Percentiles rank a stretch among this genome's conserved stretches.
Conservation (phyloP, 306 rosid species). For the Castanea mollissima region DNA sequence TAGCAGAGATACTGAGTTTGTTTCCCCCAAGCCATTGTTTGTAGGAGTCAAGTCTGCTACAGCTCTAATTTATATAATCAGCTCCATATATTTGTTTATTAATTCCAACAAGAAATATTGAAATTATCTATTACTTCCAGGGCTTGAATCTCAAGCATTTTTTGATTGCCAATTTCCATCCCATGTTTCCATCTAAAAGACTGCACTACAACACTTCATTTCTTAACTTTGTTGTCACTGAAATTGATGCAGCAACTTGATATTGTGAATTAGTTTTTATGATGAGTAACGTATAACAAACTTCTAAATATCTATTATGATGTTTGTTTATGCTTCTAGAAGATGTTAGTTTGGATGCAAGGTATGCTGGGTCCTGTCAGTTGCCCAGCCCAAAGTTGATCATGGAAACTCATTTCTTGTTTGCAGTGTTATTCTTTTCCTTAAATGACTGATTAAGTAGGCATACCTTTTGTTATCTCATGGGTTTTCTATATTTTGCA, state of each 20-base stretch:
- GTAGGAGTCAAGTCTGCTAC: not conserved
- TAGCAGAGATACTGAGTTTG: not conserved
- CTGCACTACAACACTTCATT: not conserved
- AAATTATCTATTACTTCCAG: not conserved
- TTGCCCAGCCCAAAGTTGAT: not conserved
- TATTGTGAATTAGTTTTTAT: not conserved
- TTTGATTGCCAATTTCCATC: not conserved
- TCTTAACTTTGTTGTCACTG: not conserved
- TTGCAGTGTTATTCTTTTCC: not conserved
- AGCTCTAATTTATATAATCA: not conserved
- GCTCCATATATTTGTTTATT: not conserved
- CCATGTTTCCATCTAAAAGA: too few species aligned
- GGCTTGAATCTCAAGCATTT: not conserved
- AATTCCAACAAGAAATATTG: not conserved
- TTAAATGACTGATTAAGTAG: not conserved
- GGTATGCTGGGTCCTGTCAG: not conserved
- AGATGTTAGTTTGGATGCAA: not conserved
- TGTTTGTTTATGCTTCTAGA: not conserved
- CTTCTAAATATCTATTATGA: not conserved
- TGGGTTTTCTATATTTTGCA: constrained; percentile 24
- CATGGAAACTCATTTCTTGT: not conserved
- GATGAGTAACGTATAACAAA: not conserved
- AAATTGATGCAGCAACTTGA: not conserved
- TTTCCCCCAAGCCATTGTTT: not conserved
- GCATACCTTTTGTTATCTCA: constrained; percentile 15